Percentiles rank a stretch among this genome's conserved stretches.
Evolutionary conservation across 805 yeast species (phyloP).

Genomic region (Wickerhamiella azymoides): DNA sequence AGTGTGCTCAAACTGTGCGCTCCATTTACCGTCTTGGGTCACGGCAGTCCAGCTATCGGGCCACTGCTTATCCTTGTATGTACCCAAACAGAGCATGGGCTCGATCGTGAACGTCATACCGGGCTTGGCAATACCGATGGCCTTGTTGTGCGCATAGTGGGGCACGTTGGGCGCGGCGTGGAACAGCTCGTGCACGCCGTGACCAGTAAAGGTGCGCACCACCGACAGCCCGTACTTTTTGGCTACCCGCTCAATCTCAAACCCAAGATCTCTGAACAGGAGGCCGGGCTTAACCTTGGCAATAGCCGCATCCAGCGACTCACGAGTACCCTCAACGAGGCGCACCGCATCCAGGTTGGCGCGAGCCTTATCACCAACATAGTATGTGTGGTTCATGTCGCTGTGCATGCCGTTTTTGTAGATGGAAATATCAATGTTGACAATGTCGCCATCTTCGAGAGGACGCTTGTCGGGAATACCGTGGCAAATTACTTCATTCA

Average conservation of each 20-base stretch:
- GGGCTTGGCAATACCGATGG: slow-evolving; percentile 84
- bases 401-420: slow-evolving; percentile 84
- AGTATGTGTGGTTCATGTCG: slow-evolving; percentile 91
- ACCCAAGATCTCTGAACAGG: slow-evolving; percentile 75
- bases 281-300: slow-evolving; percentile 80
- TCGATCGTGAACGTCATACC: slow-evolving; percentile 96
- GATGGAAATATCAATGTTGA: slow-evolving; percentile 78
- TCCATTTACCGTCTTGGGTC: slow-evolving; percentile 76
- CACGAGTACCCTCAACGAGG: slow-evolving; percentile 84
- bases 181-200: slow-evolving; percentile 76
- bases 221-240: slow-evolving; percentile 65
- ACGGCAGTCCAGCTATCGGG: slow-evolving; percentile 96
- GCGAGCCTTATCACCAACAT: slow-evolving; percentile 80
- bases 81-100: slow-evolving; percentile 88
- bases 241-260: slow-evolving; percentile 78
- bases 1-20: slow-evolving; percentile 92
- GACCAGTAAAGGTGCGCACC: slow-evolving; percentile 85
- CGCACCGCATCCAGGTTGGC: slow-evolving; percentile 71
- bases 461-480: slow-evolving; percentile 90
- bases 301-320: slow-evolving; percentile 73
- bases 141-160: slow-evolving; percentile 86
- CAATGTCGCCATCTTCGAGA: slow-evolving; percentile 84
- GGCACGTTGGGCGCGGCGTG: slow-evolving; percentile 89
- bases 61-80: slow-evolving; percentile 73
- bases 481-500: slow-evolving; percentile 92